These are phyloP conservation scores for Metarhizium rileyi DNA, from an alignment of 2,329 filamentous ascomycete species.

Conservation along the genomic window DNA sequence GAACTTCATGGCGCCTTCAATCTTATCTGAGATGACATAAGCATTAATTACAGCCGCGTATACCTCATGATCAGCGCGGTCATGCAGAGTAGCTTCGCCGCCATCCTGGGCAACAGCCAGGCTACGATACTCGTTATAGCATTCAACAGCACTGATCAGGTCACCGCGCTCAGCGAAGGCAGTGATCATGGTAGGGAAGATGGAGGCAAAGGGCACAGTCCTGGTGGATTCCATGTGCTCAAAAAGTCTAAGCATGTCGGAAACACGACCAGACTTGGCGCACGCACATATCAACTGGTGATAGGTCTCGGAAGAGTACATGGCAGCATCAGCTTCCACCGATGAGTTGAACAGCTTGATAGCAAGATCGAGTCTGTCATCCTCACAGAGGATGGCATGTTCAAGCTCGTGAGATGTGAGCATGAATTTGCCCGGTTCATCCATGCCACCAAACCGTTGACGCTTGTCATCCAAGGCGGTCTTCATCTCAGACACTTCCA, in stretches of 20 bases:
- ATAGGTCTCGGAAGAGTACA: constrained; percentile 76
- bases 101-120: constrained; percentile 78
- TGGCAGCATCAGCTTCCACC: constrained; percentile 47
- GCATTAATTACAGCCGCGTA: constrained; percentile 89
- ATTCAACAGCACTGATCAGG: constrained; percentile 78
- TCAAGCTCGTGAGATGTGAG: constrained; percentile 81
- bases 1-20: constrained; percentile 76
- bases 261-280: constrained; percentile 67
- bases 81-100: constrained; percentile 56
- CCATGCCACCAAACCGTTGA: constrained; percentile 75
- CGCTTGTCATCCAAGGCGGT: constrained; percentile 69
- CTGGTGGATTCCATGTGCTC: constrained; percentile 80
- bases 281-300: constrained; percentile 79
- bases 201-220: constrained; percentile 64
- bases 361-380: constrained; percentile 77
- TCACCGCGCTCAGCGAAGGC: constrained; percentile 78
- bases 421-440: constrained; percentile 77
- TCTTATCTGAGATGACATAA: constrained; percentile 72
- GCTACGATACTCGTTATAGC: constrained; percentile 89
- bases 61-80: constrained; percentile 71
- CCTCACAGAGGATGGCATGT: constrained; percentile 74
- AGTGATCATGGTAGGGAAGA: constrained; percentile 91
- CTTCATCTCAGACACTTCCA: constrained; percentile 68
- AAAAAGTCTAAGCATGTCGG: constrained; percentile 85
- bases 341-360: constrained; percentile 79